Evolutionary conservation across 140 eudicot species (phyloP), one percentile per base, ranked within the genome.

Genomic region (Stevia rebaudiana): DNA sequence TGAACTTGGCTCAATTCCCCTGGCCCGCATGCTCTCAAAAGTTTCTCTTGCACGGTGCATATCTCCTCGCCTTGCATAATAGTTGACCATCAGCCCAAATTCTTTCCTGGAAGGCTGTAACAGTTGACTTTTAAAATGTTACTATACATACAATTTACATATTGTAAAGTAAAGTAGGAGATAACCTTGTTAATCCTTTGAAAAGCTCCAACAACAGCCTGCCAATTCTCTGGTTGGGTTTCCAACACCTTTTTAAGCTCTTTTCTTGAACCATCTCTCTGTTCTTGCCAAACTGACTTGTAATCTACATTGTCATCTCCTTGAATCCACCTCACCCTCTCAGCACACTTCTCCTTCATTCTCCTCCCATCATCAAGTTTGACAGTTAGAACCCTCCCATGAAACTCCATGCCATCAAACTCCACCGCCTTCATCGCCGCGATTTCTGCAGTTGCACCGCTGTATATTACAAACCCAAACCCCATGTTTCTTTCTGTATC

Each of bases 91-190:
- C 78, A 87, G 42, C 8, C 96, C 95, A 73, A 74, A 87, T 81
- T 91, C 98, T 79, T 79, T 91, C 75, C 96, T 84, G 71, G 98
- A 91, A 70, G 98, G 98, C 98, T 87, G 78, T 72, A 81, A 74
- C 55, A 24, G 53, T 59, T 53, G 47, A 69, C 55, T 36, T 65
- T 79, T 60, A 79, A 72, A 65, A n/a, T n/a, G n/a, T n/a, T n/a
- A n/a, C n/a, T 44, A 72, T 10, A 17, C 44, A 52, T 11, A 25
- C 24, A 35, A 35, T 42, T 36, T 25, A 72, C 28, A 47, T n/a
- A 48, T n/a, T n/a, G n/a, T n/a, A n/a, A n/a, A n/a, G n/a, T n/a
- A n/a, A n/a, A n/a, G n/a, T n/a, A n/a, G n/a, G n/a, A n/a, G n/a
- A n/a, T n/a, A n/a, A 90, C 97, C 97, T 90, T 90, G 54, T 87